Base-by-base conservation (phyloP, 2,329 filamentous ascomycete species). In the Ceratocystis eucalypticola region DNA sequence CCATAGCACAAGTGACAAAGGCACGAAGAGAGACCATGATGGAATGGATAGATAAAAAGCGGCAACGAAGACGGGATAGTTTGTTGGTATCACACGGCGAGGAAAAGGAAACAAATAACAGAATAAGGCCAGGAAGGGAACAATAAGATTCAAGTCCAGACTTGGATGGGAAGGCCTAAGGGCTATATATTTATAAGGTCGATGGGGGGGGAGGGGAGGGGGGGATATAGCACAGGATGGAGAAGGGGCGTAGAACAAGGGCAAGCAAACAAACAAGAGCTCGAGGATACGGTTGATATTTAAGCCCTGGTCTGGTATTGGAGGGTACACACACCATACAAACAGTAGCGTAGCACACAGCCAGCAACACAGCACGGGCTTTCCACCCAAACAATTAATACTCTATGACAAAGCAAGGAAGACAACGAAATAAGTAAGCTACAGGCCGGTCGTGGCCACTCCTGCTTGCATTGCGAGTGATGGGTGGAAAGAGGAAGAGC, bases 1-100 rank as follows among this genome's bases (percentile, higher is more conserved):
- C 69, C 46, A 70, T 45, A 30, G 66, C 12, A 33, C 63, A 63
- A 5, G 68, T 63, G 17, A 64, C 12, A 15, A 65, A 41, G 17
- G 63, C 37, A 30, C 64, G 53, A n/a, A 67, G 48, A 20, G 64
- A 55, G 28, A 68, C 68, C 69, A 70, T 70, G 62, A 67, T 70
- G 37, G 74, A 65, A 41, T n/a, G 41, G 7, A 30, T 37, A 65
- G n/a, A 25, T 45, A 15, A 28, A n/a, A 65, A 62, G 50, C n/a
- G 10, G 22, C 25, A 30, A 8, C n/a, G 25, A 17, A n/a, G 22
- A 10, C 37, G 28, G 8, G 22, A 17, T 30, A 46, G 37, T 15
- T 12, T 46, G 48, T 61, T 41, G 30, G 30, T 45, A 55, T 48
- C 25, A 25, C 25, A 37, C 41, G 17, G 37, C 37, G 37, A 41